phyloP scores from a whole-genome alignment of 805 yeast genomes.

The Tanozyma kutaoensis region DNA sequence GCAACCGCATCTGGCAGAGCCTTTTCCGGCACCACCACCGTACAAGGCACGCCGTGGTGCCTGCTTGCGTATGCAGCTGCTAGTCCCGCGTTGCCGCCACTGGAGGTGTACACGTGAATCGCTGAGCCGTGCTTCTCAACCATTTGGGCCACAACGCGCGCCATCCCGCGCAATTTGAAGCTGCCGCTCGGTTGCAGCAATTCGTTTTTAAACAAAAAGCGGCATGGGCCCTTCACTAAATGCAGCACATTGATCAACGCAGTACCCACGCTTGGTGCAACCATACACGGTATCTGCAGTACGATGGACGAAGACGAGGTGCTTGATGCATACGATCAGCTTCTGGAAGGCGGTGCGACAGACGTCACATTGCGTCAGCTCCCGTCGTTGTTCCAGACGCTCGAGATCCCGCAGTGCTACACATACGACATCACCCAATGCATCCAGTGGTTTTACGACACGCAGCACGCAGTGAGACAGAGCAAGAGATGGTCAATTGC shows the following conservation, averaged over 20 bases:
- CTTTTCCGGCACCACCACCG: conserved; percentile 15
- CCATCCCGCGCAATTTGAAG: conserved; percentile 6
- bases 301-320: conserved; percentile 20
- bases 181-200: conserved; percentile 5
- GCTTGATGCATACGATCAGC: conserved; percentile 14
- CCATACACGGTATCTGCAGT: conserved; percentile 2
- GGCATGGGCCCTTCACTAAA: conserved; percentile 1
- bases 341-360: conserved; percentile 7
- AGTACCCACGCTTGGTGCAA: background rate
- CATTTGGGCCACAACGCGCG: conserved; percentile 1
- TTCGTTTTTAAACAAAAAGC: conserved; percentile 4
- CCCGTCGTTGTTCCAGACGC: conserved; percentile 9
- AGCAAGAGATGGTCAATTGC: conserved; percentile 13
- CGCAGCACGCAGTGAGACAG: conserved; percentile 5
- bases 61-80: conserved; percentile 18
- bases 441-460: conserved; percentile 20
- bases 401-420: conserved; percentile 19
- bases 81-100: conserved; percentile 24
- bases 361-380: conserved; percentile 17
- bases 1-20: conserved; percentile 8
- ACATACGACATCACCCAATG: conserved; percentile 16
- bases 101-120: conserved; percentile 13
- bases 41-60: conserved; percentile 10
- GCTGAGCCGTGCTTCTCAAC: conserved; percentile 3
- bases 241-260: background rate